Base-by-base conservation (phyloP, 2,329 filamentous ascomycete genomes). In the Colletotrichum cuscutae region DNA sequence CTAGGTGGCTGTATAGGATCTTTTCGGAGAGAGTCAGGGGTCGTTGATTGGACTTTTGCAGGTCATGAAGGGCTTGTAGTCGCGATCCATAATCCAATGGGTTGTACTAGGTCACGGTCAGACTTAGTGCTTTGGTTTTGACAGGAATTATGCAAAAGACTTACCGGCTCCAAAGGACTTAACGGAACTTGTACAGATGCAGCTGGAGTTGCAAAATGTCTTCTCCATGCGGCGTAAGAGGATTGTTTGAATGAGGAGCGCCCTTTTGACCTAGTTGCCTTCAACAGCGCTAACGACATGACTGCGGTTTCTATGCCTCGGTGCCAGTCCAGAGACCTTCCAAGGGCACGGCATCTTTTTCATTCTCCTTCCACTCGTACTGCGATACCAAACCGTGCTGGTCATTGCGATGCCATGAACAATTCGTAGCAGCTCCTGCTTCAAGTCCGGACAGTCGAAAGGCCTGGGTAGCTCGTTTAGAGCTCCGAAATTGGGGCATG, bases 11-110 rank as follows among this genome's bases (percentile, higher is more conserved):
- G 65, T 83, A 84, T 0, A 84, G 77, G 0, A 84, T 71, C 69
- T 84, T 84, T 68, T 84, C 82, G 1, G 82, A 80, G 11, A 83
- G 75, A 0, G 80, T 84, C 22, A 79, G 64, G 5, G 83, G 74
- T 12, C 82, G 79, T 4, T 76, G 66, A 9, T 63, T 73, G 4
- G 70, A 35, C 8, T 68, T 68, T 59, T 72, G 74, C 1, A 78
- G 71, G 22, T 65, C 26, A 1, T 65, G 65, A 13, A 78, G 75
- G 7, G 71, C 65, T 63, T 74, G 52, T 11, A 77, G 53, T 4
- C 66, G 72, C 3, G 63, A 7, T 15, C 4, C 63, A 59, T 77
- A 79, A 56, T 78, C 73, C 15, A 78, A 32, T 1, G 64, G 19
- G 30, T 75, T 76, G 4, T 77, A 65, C 72, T 74, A 13, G 5